Base-by-base conservation (phyloP, 345 rosid genomes). In the Citrus reticulata region DNA sequence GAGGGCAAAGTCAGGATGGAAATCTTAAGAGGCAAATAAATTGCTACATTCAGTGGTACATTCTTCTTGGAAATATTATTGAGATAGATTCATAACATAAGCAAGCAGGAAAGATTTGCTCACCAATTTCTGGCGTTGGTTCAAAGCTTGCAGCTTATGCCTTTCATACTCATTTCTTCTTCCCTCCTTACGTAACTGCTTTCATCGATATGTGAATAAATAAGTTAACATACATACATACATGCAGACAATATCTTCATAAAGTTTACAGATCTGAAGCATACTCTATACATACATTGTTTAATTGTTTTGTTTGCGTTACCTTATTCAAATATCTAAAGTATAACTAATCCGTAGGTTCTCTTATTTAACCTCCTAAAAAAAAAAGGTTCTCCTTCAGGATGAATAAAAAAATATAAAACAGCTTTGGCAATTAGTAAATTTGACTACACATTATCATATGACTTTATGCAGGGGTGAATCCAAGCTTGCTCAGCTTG, bases 61-160 rank as follows among this genome's bases (percentile, higher is more conserved):
- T 42, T 68, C 55, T n/a, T 54, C 71, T 51, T 78, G 13, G 42
- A 68, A 66, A 46, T 16, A 16, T 27, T 55, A 73, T 7, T 19
- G 32, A 82, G 19, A 75, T 16, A 32, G 39, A 40, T 49, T 22
- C 30, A 46, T 29, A 54, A 60, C 10, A 72, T 9, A 73, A 62
- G 58, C 70, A 34, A 79, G 63, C 7, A 69, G 55, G 19, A 40
- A n/a, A 67, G 27, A 67, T 55, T 39, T 24, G 69, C 84, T 86
- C 79, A 94, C 98, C 99, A 93, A 78, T 89, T 93, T 96, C 89
- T 96, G 98, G 65, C 99, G 97, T 85, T 96, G 98, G 84, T 96
- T 94, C 77, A 96, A 77, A 82, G 98, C 89, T 87, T 94, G 99
- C 83, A 96, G 85, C 82, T 94, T 96, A 82, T 96, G 99, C 88